A percentile compares a stretch with the other conserved stretches of the same genome.
These are phyloP conservation scores for Crucihimalaya himalaica DNA, from an alignment of 345 rosid genomes.

Conservation along the genomic window DNA sequence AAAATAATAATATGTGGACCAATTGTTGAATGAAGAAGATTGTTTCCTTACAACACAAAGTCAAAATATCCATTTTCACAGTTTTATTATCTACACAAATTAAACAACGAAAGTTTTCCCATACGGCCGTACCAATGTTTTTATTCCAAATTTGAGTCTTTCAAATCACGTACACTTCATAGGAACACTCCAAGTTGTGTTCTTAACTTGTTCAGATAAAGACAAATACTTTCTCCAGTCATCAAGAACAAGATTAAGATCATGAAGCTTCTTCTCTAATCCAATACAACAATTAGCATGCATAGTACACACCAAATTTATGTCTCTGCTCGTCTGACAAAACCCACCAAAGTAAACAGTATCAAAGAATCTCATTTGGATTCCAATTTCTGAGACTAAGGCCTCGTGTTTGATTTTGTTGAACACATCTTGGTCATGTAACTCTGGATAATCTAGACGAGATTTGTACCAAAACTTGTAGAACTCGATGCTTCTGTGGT, in stretches of 20 bases:
- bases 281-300: constrained; percentile 88
- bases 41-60: not conserved
- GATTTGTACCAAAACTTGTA: constrained; percentile 74
- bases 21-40: not conserved
- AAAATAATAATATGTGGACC: not conserved
- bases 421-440: constrained; percentile 81
- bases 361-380: constrained; percentile 61
- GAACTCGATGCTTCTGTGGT: constrained; percentile 51
- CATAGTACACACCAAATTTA: constrained; percentile 70
- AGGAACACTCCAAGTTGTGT: constrained; percentile 63
- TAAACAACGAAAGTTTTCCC: not conserved
- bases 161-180: constrained; percentile 48
- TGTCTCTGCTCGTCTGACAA: constrained; percentile 59
- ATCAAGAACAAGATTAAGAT: constrained; percentile 56
- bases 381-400: constrained; percentile 37
- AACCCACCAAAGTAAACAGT: constrained; percentile 74
- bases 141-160: not conserved
- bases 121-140: not conserved
- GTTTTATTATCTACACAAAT: not conserved
- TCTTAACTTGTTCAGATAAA: constrained; percentile 21
- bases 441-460: constrained; percentile 47
- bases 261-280: constrained; percentile 55
- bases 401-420: constrained; percentile 58
- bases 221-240: constrained; percentile 62
- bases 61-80: not conserved